Conservation (phyloP, 148 eudicot species). For the Amaranthus palmeri region DNA sequence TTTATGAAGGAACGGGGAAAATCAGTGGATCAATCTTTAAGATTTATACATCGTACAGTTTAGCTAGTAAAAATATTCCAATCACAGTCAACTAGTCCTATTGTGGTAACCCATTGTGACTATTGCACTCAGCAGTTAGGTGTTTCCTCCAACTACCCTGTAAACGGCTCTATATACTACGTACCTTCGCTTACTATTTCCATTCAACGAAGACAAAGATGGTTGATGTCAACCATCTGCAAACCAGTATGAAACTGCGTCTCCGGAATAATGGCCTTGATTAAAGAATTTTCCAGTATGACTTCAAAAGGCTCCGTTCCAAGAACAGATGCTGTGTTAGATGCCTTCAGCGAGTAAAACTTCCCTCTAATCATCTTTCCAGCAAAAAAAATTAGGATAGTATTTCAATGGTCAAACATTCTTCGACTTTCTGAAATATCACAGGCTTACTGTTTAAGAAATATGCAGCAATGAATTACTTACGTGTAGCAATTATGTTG, state of each 20-base stretch:
- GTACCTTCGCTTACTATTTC: slow-evolving; percentile 7
- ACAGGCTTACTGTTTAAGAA: background rate
- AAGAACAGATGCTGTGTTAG: background rate
- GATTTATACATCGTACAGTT: background rate
- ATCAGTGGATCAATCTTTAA: background rate
- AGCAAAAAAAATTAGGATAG: slow-evolving; percentile 4
- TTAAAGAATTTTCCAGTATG: slow-evolving; percentile 1
- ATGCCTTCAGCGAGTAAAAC: slow-evolving; percentile 7
- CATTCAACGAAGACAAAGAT: background rate
- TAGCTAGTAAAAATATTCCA: background rate
- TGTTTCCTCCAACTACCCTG: background rate
- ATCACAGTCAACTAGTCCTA: background rate
- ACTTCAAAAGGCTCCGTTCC: background rate
- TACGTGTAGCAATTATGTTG: background rate
- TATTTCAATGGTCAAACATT: background rate
- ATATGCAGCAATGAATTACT: background rate
- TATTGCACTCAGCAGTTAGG: background rate
- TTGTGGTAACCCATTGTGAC: background rate
- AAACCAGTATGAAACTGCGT: background rate
- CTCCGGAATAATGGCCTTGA: background rate
- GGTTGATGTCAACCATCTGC: slow-evolving; percentile 8
- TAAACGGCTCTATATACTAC: slow-evolving; percentile 9
- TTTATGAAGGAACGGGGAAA: background rate
- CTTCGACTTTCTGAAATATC: background rate
- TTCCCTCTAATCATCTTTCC: background rate